These are phyloP conservation scores for Penicillium fuscoglaucum DNA, from an alignment of 2,329 filamentous ascomycete genomes.

Conservation along the genomic window DNA sequence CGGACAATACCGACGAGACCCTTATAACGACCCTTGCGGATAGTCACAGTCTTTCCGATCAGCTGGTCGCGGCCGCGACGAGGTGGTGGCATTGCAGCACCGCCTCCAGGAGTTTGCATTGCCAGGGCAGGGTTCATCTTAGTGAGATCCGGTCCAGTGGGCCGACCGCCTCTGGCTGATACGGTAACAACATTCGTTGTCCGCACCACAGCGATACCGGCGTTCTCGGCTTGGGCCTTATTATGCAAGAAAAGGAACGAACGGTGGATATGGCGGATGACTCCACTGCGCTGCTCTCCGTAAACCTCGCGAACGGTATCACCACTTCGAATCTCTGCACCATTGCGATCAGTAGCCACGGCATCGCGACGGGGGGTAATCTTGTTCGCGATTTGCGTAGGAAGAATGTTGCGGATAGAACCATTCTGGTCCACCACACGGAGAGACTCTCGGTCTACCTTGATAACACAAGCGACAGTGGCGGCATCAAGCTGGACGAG, in stretches of 20 bases:
- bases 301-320: slow-evolving; percentile 90
- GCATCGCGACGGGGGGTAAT: slow-evolving; percentile 78
- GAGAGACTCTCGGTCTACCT: slow-evolving; percentile 90
- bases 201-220: slow-evolving; percentile 84
- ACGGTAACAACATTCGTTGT: slow-evolving; percentile 84
- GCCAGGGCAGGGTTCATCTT: slow-evolving; percentile 92
- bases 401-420: slow-evolving; percentile 76
- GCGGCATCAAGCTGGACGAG: slow-evolving; percentile 90
- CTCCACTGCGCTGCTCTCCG: slow-evolving; percentile 81
- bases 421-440: slow-evolving; percentile 89
- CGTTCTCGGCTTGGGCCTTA: slow-evolving; percentile 79
- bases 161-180: slow-evolving; percentile 87
- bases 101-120: slow-evolving; percentile 59
- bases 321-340: slow-evolving; percentile 86
- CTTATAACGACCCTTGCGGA: slow-evolving; percentile 86
- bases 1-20: slow-evolving; percentile 93
- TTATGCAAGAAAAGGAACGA: slow-evolving; percentile 91
- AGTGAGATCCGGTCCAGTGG: slow-evolving; percentile 73
- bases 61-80: slow-evolving; percentile 76
- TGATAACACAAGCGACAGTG: slow-evolving; percentile 90
- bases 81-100: slow-evolving; percentile 63
- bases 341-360: slow-evolving; percentile 88
- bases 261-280: slow-evolving; percentile 90
- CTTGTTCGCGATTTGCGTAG: slow-evolving; percentile 88
- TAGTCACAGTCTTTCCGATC: slow-evolving; percentile 87